phyloP scores from a whole-genome alignment of 768 basidiomycete genomes.

The Termitomyces sp. region DNA sequence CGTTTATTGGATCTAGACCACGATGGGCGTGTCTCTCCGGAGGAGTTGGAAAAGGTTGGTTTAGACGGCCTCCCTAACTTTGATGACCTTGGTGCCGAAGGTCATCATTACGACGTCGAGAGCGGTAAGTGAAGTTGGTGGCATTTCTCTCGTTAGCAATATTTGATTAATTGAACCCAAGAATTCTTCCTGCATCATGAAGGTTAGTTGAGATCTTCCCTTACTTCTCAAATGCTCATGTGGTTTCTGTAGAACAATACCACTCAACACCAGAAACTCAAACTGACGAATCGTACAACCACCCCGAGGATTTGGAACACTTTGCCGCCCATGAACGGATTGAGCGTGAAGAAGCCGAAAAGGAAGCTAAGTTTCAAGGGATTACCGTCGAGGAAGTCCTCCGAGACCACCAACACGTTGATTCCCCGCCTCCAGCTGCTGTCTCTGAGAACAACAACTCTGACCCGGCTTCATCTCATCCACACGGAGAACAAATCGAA shows the following conservation, averaged over 20 bases:
- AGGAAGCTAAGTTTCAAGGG: conserved; percentile 82
- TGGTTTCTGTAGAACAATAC: conserved; percentile 61
- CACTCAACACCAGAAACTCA: conserved; percentile 98
- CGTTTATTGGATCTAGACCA: conserved; percentile 64
- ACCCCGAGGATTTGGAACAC: conserved; percentile 92
- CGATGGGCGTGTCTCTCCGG: conserved; percentile 64
- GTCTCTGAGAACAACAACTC: conserved; percentile 3
- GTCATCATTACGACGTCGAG: conserved; percentile 90
- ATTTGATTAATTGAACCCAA: conserved; percentile 19
- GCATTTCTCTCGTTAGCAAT: neutral
- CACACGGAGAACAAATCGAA: conserved; percentile 31
- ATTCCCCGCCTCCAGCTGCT: conserved; percentile 8
- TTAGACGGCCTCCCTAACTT: conserved; percentile 79
- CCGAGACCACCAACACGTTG: conserved; percentile 39
- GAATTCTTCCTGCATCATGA: conserved; percentile 98
- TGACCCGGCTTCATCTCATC: conserved; percentile 18
- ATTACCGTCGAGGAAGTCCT: conserved; percentile 71
- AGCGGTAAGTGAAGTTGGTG: conserved; percentile 54
- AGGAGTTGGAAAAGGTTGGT: conserved; percentile 72
- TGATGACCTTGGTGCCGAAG: conserved; percentile 79
- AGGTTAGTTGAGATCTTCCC: conserved; percentile 39
- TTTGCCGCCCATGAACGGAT: conserved; percentile 86
- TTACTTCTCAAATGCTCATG: neutral
- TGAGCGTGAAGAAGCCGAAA: conserved; percentile 77
- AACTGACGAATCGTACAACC: conserved; percentile 90